Base-by-base conservation (phyloP, 768 basidiomycete genomes). In the Russula foetens region DNA sequence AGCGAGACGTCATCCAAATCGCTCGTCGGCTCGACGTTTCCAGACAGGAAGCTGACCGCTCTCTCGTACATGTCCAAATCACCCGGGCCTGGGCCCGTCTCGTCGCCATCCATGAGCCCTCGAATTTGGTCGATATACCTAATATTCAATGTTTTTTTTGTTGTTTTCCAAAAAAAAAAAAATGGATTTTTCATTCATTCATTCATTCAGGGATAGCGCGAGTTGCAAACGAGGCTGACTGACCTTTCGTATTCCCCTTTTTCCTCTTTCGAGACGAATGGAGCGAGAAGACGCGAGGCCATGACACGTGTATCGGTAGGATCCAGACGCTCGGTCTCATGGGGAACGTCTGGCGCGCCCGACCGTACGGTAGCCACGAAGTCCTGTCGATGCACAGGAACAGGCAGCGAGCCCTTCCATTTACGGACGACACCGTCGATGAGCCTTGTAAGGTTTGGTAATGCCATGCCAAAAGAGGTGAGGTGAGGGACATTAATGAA, bases 371-470 rank as follows among this genome's bases (percentile, higher is more conserved):
- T 38, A 6, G 56, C 26, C 15, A 28, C 31, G 23, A 28, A 24
- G 41, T 48, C n/a, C 29, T 46, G 28, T 7, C 21, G n/a, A n/a
- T n/a, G 48, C 1, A 35, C 47, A 6, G 57, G 58, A 2, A 76
- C 67, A 1, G 79, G 75, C 46, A 79, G 77, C 1, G 85, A 77
- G 11, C 83, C 78, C 55, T 92, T 90, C 88, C 88, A 91, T 19
- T 84, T 80, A 29, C 86, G 79, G 11, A 92, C 85, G 28, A 92
- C 85, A 28, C 89, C 90, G 62, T 86, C 85, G 60, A 92, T 88
- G 55, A 90, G 76, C 57, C 88, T 91, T 38, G 29, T 8, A 11
- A 15, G 14, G 24, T 15, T 1, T 7, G 38, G 4, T 11, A 41
- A 41, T 41, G 39, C 3, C 17, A n/a, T 4, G 51, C 23, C 38